Evolutionary conservation across 2,329 filamentous ascomycete species (phyloP).

Genomic region (Fusarium temperatum): DNA sequence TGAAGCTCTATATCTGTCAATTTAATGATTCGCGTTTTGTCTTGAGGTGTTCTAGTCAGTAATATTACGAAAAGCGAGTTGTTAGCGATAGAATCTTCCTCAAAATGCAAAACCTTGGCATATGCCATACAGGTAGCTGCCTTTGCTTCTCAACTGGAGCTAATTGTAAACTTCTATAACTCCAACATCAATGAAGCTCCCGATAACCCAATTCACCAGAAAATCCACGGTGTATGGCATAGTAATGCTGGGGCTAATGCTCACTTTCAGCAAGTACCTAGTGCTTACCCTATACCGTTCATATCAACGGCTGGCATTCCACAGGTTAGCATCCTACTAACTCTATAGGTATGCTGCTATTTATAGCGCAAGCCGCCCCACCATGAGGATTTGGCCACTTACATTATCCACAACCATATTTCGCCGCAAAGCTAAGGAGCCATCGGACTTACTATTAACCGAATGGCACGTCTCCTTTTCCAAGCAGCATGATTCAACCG

Average conservation of each 20-base stretch:
- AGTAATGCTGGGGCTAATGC: background rate
- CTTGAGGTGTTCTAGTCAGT: no score
- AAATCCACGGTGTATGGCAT: background rate
- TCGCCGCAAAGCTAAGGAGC: fast-evolving
- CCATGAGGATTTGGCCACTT: background rate
- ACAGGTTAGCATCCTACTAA: background rate
- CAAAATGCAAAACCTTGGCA: no score
- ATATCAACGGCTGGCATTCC: background rate
- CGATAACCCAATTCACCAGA: fast-evolving
- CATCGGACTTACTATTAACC: background rate
- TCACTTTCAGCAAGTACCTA: fast-evolving
- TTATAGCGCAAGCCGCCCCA: fast-evolving
- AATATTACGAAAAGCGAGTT: fast-evolving
- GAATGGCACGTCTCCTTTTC: background rate
- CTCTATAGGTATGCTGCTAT: background rate
- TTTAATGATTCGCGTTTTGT: fast-evolving
- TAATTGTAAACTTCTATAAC: background rate
- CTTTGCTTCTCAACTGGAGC: background rate
- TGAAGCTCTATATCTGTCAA: fast-evolving
- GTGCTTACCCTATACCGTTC: background rate
- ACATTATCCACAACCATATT: background rate
- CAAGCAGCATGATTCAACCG: background rate
- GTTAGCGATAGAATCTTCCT: fast-evolving
- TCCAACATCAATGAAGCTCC: fast-evolving
- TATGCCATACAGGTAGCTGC: fast-evolving